A percentile compares a stretch with the other conserved stretches of the same genome.
Conservation (phyloP, 345 rosid species). For the Heritiera littoralis region DNA sequence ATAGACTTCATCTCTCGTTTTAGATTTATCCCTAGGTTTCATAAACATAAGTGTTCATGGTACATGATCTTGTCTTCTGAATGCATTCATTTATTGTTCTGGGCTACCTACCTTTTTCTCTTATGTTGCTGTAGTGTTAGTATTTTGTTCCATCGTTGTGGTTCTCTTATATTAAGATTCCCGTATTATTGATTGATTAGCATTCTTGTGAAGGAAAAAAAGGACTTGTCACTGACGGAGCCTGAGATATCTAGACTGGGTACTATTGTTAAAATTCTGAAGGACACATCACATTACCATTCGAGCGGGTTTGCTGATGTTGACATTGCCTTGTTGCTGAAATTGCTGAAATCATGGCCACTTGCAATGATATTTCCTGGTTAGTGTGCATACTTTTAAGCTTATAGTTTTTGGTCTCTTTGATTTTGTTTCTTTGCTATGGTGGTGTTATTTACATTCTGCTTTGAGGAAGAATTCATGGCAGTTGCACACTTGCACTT, state of each 20-base stretch:
- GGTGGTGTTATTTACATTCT: not conserved
- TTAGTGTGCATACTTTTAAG: constrained; percentile 33
- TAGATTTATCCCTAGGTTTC: not conserved
- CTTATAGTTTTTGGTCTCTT: not conserved
- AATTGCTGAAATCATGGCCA: constrained; percentile 83
- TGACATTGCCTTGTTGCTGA: constrained; percentile 68
- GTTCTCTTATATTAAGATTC: not conserved
- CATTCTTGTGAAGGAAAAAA: constrained; percentile 61
- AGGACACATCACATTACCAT: constrained; percentile 94
- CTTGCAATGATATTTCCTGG: constrained; percentile 85
- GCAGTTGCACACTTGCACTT: not conserved
- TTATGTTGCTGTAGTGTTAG: not conserved
- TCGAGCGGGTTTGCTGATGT: constrained; percentile 68
- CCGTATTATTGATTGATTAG: constrained; percentile 16
- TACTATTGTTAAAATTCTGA: constrained; percentile 62
- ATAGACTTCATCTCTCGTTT: not conserved
- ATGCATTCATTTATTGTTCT: not conserved
- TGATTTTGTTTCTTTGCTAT: not conserved
- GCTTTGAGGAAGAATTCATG: not conserved
- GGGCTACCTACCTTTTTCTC: not conserved
- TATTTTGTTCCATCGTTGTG: constrained; percentile 15
- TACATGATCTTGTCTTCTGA: not conserved
- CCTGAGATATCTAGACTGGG: constrained; percentile 65
- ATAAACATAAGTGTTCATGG: not conserved
- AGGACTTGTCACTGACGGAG: constrained; percentile 53